These are phyloP conservation scores for Ceratocystis cubensis DNA, from an alignment of 2,329 filamentous ascomycete genomes.

Conservation along the genomic window DNA sequence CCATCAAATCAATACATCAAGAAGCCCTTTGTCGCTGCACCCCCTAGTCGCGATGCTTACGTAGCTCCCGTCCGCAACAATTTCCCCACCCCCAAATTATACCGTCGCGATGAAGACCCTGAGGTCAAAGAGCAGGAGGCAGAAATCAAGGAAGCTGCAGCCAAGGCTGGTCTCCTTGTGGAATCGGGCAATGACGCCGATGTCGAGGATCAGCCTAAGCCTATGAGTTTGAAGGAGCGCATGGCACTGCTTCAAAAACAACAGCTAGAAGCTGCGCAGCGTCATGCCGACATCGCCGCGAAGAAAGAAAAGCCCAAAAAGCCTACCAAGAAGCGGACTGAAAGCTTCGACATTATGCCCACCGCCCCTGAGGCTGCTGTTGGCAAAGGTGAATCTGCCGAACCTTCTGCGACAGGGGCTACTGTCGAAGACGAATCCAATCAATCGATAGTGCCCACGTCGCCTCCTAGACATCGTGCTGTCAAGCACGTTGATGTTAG, in stretches of 20 bases:
- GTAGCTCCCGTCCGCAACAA: constrained; percentile 60
- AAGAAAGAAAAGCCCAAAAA: constrained; percentile 86
- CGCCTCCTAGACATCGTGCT: constrained; percentile 37
- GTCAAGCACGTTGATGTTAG: constrained; percentile 29
- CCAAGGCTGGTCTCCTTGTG: constrained; percentile 50
- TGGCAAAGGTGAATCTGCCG: constrained; percentile 36
- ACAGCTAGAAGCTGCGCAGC: constrained; percentile 75
- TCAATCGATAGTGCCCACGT: constrained; percentile 35
- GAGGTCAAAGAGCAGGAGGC: constrained; percentile 53
- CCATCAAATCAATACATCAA: constrained; percentile 67
- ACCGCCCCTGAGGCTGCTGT: constrained; percentile 21
- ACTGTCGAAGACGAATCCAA: constrained; percentile 31
- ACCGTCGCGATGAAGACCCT: constrained; percentile 79
- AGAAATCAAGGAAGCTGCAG: constrained; percentile 53
- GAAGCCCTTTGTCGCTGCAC: constrained; percentile 92
- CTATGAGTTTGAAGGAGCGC: constrained; percentile 83
- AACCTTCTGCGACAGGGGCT: constrained; percentile 36
- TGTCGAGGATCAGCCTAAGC: constrained; percentile 74
- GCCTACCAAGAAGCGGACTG: constrained; percentile 48
- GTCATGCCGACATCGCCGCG: constrained; percentile 62
- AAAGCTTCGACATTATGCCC: constrained; percentile 34
- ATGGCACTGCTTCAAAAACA: constrained; percentile 91
- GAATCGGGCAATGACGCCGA: constrained; percentile 39
- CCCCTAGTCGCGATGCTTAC: constrained; percentile 83
- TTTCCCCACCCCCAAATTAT: constrained; percentile 58